These are phyloP conservation scores for Xanthoceras sorbifolium DNA, from an alignment of 345 rosid genomes.

Conservation along the genomic window DNA sequence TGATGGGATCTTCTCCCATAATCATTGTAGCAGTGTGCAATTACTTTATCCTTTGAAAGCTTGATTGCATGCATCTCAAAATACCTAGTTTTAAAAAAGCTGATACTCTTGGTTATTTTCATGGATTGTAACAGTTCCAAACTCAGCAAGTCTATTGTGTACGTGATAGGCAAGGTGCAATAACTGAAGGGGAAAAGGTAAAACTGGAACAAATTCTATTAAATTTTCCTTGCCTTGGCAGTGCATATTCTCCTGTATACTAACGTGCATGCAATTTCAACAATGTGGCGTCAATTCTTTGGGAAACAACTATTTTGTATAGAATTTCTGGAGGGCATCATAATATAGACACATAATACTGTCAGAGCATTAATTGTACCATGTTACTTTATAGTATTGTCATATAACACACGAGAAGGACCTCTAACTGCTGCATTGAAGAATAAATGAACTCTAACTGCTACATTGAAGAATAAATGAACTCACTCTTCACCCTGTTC, in stretches of 20 bases:
- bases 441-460: background rate
- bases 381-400: background rate
- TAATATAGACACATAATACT: background rate
- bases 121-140: slow-evolving; percentile 60
- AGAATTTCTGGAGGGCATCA: background rate
- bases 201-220: background rate
- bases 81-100: background rate
- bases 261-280: background rate
- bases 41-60: background rate
- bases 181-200: slow-evolving; percentile 92
- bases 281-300: background rate
- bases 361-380: background rate
- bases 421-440: background rate
- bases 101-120: background rate
- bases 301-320: background rate
- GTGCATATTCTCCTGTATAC: background rate
- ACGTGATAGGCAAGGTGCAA: slow-evolving; percentile 67
- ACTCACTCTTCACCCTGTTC: no score
- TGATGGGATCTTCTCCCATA: slow-evolving; percentile 86
- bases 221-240: background rate
- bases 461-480: no score
- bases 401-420: background rate
- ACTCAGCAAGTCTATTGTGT: slow-evolving; percentile 84
- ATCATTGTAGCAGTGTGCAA: slow-evolving; percentile 68
- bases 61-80: background rate